A percentile compares a stretch with the other conserved stretches of the same genome.
phyloP scores from a whole-genome alignment of 2,329 filamentous ascomycete species.

The Apiospora koreana region DNA sequence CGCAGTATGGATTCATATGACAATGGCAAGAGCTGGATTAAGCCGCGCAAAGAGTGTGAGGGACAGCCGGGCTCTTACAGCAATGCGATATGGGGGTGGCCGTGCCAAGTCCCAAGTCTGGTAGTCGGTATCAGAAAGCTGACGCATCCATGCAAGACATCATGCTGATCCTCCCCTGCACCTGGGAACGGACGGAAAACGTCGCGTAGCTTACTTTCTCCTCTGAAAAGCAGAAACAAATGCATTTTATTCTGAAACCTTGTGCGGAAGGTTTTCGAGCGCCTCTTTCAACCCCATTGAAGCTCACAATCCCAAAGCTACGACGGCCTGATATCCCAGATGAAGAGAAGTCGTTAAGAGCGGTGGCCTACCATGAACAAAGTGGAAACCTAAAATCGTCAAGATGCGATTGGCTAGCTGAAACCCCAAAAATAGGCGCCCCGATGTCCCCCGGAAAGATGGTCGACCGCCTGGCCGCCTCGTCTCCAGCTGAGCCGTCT shows the following conservation, averaged over 20 bases:
- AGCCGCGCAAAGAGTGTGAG: neutral
- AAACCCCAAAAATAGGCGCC: neutral
- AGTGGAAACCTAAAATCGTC: too few relatives aligned
- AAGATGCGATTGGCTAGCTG: neutral
- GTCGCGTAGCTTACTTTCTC: neutral
- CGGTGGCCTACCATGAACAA: neutral
- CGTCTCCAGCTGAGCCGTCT: neutral
- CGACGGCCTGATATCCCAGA: neutral
- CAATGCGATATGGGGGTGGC: neutral
- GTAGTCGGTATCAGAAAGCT: neutral
- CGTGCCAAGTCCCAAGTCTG: neutral
- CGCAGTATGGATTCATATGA: neutral
- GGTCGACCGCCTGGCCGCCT: neutral
- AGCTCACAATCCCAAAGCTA: neutral
- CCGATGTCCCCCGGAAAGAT: neutral
- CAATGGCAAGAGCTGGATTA: neutral
- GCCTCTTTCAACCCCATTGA: neutral
- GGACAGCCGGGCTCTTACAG: neutral
- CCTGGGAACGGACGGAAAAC: neutral
- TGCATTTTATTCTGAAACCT: neutral
- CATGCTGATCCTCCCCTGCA: constrained; percentile 7
- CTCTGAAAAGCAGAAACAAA: neutral
- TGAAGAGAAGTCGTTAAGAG: neutral
- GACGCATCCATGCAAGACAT: neutral
- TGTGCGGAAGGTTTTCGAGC: neutral